phyloP scores from a whole-genome alignment of 2,329 filamentous ascomycete genomes.

The Exophiala lecanii-corni region DNA sequence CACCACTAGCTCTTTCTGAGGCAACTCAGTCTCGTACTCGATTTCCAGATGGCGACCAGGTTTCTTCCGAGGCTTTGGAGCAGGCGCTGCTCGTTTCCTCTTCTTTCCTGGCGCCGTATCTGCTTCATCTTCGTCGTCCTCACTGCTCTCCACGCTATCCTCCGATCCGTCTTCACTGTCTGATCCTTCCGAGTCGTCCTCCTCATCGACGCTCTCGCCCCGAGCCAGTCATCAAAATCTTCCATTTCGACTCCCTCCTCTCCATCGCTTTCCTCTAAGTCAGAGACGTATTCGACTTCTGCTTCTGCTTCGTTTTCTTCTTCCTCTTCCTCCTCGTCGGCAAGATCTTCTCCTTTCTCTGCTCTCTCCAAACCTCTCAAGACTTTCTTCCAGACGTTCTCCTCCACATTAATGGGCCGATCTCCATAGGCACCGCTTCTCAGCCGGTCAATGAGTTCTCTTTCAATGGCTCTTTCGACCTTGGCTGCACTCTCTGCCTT shows the following conservation, averaged over 20 bases:
- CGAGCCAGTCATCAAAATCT: conserved; percentile 95
- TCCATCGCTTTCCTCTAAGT: conserved; percentile 78
- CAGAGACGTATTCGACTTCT: conserved; percentile 88
- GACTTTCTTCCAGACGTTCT: conserved; percentile 95
- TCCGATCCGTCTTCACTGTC: conserved; percentile 56
- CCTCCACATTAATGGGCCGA: conserved; percentile 88
- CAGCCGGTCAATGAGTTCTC: conserved; percentile 86
- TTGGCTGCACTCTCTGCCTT: conserved; percentile 81
- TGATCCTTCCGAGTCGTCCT: conserved; percentile 51
- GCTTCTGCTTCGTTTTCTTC: conserved; percentile 58
- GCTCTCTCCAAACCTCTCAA: conserved; percentile 82
- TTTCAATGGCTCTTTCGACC: conserved; percentile 91
- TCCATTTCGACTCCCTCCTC: conserved; percentile 68
- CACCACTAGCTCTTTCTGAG: conserved; percentile 47
- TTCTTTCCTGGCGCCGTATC: conserved; percentile 46
- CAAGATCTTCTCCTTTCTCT: conserved; percentile 79
- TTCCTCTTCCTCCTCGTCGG: conserved; percentile 67
- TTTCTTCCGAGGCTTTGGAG: conserved; percentile 57
- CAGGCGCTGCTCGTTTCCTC: conserved; percentile 52
- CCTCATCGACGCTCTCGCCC: conserved; percentile 58
- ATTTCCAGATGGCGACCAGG: conserved; percentile 62
- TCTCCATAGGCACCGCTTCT: conserved; percentile 92
- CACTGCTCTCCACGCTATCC: conserved; percentile 53
- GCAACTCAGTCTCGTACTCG: conserved; percentile 70
- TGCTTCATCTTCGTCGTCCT: conserved; percentile 48